A percentile compares a stretch with the other conserved stretches of the same genome.
Conservation (phyloP, 169 alveolate genomes). For the Eimeria praecox region DNA sequence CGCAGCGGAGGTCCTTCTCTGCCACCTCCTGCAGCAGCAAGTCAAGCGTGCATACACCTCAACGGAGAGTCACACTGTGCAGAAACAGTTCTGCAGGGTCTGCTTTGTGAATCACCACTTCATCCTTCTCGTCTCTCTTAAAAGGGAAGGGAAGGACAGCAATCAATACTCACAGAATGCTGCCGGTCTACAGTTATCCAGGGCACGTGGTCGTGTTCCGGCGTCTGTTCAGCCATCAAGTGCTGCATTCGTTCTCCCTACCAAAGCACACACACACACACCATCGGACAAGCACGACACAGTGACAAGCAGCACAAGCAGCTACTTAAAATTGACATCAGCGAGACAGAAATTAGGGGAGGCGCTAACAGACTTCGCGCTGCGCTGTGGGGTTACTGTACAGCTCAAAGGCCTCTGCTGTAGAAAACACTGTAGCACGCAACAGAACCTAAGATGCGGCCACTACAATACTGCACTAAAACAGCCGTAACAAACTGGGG, state of each 20-base stretch:
- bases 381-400: no score
- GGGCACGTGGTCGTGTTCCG: slow-evolving; percentile 49
- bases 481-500: no score
- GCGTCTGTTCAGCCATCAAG: slow-evolving; percentile 56
- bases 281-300: not conserved
- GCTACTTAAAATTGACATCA: not conserved
- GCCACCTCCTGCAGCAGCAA: slow-evolving; percentile 5
- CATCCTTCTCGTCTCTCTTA: not conserved
- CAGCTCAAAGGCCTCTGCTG: no score
- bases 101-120: not conserved
- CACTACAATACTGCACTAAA: no score
- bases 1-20: slow-evolving; percentile 62
- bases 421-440: no score
- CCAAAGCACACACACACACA: not conserved
- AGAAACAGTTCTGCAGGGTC: not conserved
- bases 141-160: not conserved
- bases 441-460: no score
- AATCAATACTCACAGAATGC: not conserved
- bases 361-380: no score
- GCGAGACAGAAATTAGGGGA: no score
- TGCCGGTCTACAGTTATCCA: slow-evolving; percentile 37
- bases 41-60: not conserved
- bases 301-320: not conserved
- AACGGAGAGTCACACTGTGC: not conserved
- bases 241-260: slow-evolving; percentile 53